Base-by-base conservation (phyloP, 331 rosid species). In the Cucumis variabilis region DNA sequence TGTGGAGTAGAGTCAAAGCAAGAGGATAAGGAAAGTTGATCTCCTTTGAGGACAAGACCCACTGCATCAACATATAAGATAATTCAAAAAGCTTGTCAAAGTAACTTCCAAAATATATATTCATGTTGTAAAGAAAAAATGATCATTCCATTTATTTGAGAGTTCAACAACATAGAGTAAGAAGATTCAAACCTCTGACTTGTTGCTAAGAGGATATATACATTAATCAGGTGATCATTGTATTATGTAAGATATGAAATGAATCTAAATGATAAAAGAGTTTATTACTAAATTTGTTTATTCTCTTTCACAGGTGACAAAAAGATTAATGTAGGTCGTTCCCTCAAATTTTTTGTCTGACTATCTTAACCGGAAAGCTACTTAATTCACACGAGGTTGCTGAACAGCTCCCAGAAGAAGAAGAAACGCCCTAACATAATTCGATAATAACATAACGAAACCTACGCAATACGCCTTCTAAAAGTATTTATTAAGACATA, bases 11-110 rank as follows among this genome's bases (percentile, higher is more conserved):
- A 86, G 99, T 97, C 93, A 97, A 90, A 15, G 96, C 99, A 83
- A 97, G 93, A 88, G 99, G 99, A 91, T 96, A 97, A 27, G 99
- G 99, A 76, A 97, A 97, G 93, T 97, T 96, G 88, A 97, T 94
- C 89, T 95, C 98, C 93, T 97, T 97, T 14, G 99, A 97, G 1
- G 99, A 97, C 93, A 97, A 91, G 87, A 97, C 96, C 98, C 98
- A 97, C 99, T 97, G 98, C 93, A 93, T 55, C 70, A 58, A 80
- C 89, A 88, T 90, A 62, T 81, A 87, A 14, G 77, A 84, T 67
- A 24, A 86, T 76, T 82, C 82, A 25, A 75, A 7, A 41, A 86
- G 86, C 89, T 88, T 92, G 91, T 80, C 77, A 88, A 23, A 72
- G 27, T 5, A 41, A 70, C 46, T 51, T 37, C 84, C 3, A 65